Conservation (phyloP, 2,329 filamentous ascomycete genomes). For the Ilyonectria destructans region DNA sequence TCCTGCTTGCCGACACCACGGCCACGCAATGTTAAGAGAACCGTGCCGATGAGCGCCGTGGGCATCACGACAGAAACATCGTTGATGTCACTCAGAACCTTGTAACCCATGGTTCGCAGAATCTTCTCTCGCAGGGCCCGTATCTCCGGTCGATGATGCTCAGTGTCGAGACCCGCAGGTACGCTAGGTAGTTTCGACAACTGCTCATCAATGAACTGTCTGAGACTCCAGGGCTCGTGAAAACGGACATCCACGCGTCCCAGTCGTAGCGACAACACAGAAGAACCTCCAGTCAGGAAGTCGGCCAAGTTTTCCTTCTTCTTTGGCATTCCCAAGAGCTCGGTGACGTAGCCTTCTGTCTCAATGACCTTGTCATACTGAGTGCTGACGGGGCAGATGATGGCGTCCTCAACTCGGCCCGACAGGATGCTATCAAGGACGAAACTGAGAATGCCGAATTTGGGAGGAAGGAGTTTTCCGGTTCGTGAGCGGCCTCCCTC, state of each 20-base stretch:
- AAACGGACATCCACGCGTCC: conserved; percentile 96
- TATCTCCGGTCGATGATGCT: conserved; percentile 65
- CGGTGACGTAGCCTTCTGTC: conserved; percentile 95
- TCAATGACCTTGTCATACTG: conserved; percentile 99
- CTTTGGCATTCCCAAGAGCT: conserved; percentile 94
- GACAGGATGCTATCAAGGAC: conserved; percentile 92
- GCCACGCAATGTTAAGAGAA: conserved; percentile 90
- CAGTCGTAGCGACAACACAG: conserved; percentile 88
- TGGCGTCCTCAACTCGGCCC: conserved; percentile 89
- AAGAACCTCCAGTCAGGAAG: conserved; percentile 88
- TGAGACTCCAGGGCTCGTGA: conserved; percentile 94
- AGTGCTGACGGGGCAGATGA: conserved; percentile 95
- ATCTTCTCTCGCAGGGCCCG: conserved; percentile 78
- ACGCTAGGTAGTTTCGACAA: conserved; percentile 67
- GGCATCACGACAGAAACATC: conserved; percentile 98
- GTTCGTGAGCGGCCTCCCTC: conserved; percentile 95
- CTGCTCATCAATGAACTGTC: conserved; percentile 86
- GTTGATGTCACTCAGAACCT: conserved; percentile 95
- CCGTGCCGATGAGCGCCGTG: conserved; percentile 94
- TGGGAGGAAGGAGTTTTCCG: conserved; percentile 92
- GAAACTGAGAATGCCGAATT: conserved; percentile 95
- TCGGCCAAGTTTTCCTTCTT: conserved; percentile 94
- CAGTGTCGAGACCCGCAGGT: conserved; percentile 61
- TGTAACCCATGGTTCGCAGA: conserved; percentile 90
- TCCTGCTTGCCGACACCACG: conserved; percentile 92